Evolutionary conservation across 192 early-diverging fungal genomes (phyloP).

Genomic region (Phycomyces nitens): DNA sequence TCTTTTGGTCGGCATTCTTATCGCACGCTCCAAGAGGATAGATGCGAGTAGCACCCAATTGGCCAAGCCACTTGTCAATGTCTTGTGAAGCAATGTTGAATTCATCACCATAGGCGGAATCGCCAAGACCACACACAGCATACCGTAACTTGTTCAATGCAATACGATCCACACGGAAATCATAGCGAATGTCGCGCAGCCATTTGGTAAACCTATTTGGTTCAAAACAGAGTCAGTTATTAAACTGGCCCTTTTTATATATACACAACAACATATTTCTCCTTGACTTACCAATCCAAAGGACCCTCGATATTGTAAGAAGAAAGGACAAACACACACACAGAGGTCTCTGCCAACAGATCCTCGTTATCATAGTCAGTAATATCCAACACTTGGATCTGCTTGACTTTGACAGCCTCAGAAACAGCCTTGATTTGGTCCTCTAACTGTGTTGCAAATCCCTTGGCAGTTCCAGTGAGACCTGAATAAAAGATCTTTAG

Average conservation of each 20-base stretch:
- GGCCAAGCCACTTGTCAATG: slow-evolving; percentile 58
- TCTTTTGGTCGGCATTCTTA: slow-evolving; percentile 43
- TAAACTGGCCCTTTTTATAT: background rate
- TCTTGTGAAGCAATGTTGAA: slow-evolving; percentile 52
- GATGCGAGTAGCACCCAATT: slow-evolving; percentile 60
- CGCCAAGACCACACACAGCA: slow-evolving; percentile 70
- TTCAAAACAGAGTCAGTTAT: background rate
- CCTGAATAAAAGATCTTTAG: slow-evolving; percentile 58
- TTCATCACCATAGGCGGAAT: slow-evolving; percentile 62
- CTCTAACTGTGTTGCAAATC: slow-evolving; percentile 44
- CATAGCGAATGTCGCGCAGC: slow-evolving; percentile 58
- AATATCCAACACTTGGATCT: slow-evolving; percentile 50
- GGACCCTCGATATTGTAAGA: slow-evolving; percentile 68
- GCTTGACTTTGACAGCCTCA: slow-evolving; percentile 16
- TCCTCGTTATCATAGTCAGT: slow-evolving; percentile 63
- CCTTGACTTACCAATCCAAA: slow-evolving; percentile 49
- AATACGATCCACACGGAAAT: slow-evolving; percentile 56
- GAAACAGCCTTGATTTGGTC: slow-evolving; percentile 27
- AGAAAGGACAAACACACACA: slow-evolving; percentile 61
- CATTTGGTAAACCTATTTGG: slow-evolving; percentile 51
- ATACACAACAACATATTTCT: background rate
- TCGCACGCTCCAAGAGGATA: slow-evolving; percentile 58
- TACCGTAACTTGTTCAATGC: slow-evolving; percentile 52
- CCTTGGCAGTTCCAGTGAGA: slow-evolving; percentile 54
- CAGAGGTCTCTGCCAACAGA: slow-evolving; percentile 48